Evolutionary conservation across 495 filamentous ascomycete genomes (phyloP).

Genomic region (Penicillium verhagenii): DNA sequence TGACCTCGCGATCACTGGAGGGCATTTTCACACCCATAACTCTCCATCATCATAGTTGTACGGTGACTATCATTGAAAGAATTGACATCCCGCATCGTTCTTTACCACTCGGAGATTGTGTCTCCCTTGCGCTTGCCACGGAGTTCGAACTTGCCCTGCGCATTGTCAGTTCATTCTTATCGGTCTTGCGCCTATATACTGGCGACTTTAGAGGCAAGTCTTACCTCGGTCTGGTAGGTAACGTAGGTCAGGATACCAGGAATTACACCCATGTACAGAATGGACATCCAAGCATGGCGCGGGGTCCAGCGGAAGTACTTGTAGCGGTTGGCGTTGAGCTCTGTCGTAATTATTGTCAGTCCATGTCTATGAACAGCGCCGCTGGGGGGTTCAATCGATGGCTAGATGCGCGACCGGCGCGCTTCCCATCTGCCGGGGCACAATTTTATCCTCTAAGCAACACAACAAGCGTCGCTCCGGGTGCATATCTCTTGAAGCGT

Average conservation of each 20-base stretch:
- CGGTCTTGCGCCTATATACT: neutral
- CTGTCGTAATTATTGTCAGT: constrained; percentile 49
- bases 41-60: neutral
- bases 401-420: neutral
- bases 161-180: constrained; percentile 8
- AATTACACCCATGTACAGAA: constrained; percentile 69
- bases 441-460: neutral
- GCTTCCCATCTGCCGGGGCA: neutral
- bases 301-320: constrained; percentile 94
- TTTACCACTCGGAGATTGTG: constrained; percentile 70
- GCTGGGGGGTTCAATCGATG: neutral
- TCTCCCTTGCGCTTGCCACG: constrained; percentile 87
- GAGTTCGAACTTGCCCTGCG: constrained; percentile 80
- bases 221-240: constrained; percentile 79
- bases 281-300: constrained; percentile 72
- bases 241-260: constrained; percentile 67
- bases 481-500: neutral
- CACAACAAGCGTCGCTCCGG: neutral
- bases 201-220: constrained; percentile 28
- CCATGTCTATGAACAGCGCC: neutral
- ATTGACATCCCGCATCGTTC: constrained; percentile 3
- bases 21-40: neutral
- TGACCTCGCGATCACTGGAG: neutral
- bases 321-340: constrained; percentile 80
- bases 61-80: neutral